These are phyloP conservation scores for Lippia alba DNA, from an alignment of 305 asterid species.

Conservation along the genomic window DNA sequence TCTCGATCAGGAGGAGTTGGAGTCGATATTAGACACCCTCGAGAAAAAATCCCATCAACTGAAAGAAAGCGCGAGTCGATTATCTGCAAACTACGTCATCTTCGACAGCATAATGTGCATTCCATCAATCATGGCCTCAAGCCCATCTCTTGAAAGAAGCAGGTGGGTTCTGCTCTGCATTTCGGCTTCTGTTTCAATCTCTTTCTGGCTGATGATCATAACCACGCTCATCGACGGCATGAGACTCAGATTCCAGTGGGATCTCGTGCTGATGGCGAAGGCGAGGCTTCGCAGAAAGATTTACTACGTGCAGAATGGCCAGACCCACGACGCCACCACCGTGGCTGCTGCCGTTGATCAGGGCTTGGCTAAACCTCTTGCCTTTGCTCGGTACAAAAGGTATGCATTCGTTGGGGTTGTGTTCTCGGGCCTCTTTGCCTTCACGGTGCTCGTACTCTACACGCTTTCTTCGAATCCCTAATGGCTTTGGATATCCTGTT, in stretches of 20 bases:
- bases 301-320: background rate
- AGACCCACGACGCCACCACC: background rate
- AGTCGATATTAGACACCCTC: background rate
- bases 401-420: background rate
- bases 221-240: background rate
- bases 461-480: background rate
- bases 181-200: background rate
- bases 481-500: no score
- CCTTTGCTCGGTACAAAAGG: background rate
- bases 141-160: background rate
- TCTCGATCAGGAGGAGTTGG: background rate
- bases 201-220: slow-evolving; percentile 12
- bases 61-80: background rate
- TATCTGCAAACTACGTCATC: background rate
- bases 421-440: background rate
- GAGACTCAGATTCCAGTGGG: background rate
- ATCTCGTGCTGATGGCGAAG: background rate
- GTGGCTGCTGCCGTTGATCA: background rate
- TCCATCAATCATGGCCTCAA: background rate
- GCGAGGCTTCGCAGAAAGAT: background rate
- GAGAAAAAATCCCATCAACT: background rate
- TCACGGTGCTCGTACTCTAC: background rate
- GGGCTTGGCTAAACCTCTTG: background rate
- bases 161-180: slow-evolving; percentile 2
- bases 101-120: background rate